Evolutionary conservation across 306 rosid genomes (phyloP), one percentile per base, ranked within the genome.

Genomic region (Benincasa hispida): DNA sequence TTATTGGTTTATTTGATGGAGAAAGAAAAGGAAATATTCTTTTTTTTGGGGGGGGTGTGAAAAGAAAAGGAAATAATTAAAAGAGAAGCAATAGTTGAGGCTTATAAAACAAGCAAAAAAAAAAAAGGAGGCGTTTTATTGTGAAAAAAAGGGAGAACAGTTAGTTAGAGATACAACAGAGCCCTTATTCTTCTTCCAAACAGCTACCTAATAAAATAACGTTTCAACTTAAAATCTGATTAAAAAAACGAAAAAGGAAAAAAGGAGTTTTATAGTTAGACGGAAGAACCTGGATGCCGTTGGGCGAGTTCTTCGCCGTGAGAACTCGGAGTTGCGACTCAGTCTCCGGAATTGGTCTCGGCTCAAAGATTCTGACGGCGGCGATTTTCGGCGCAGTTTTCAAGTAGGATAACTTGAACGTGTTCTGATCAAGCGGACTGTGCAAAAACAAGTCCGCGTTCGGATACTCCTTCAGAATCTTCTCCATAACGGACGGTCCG

Each of bases 381-480:
- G 93, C 95, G 45, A 91, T 56, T 13, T 81, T 91, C 0, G 93
- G 88, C 17, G 95, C 96, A 2, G 2, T 48, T 42, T 84, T 94
- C 81, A 94, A 79, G 10, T 87, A 82, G 9, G 96, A 90, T 61
- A 91, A 88, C 74, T 94, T 94, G 83, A 76, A 94, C 0, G 97
- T 45, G 65, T 91, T 82, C 0, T 2, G 0, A 41, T 94, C 97
- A 12, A 90, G 37, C 2, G 97, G 98, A 34, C 88, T 82, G 78
- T 89, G 85, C 66, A 94, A 27, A 55, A 91, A 94, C 35, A 94
- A 96, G 81, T 94, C 97, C 6, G 97, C 87, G 82, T 91, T 94
- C 8, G 95, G 97, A 61, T 94, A 91, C 76, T 80, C 78, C 3
- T 70, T 82, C 0, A 94, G 82, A 13, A 94, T 80, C 72, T 77